Base-by-base conservation (phyloP, 345 rosid species). In the Euphorbia pulcherrima region DNA sequence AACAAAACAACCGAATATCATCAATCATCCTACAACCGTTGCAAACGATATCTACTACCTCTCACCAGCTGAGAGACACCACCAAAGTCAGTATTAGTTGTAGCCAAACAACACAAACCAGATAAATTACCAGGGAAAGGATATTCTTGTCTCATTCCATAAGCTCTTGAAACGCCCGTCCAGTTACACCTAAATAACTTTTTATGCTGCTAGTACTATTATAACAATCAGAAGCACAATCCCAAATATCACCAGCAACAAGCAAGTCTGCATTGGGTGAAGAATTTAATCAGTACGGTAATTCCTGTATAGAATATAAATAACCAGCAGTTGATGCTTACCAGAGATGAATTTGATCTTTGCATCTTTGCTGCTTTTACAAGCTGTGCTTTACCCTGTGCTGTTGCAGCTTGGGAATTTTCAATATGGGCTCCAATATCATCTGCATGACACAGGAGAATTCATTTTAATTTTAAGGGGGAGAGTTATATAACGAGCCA, bases 301-400 rank as follows among this genome's bases (percentile, higher is more conserved):
- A 68, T 58, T 6, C 12, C 1, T 33, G 23, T 21, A 60, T 18
- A 1, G 3, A 17, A 17, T 56, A 66, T 10, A 64, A 55, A 55
- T 58, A 21, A 4, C 28, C 10, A 39, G 37, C 29, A 61, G 30
- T 10, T 2, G 26, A 68, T 26, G 55, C 58, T 80, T 86, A 90
- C 97, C 94, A 90, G 83, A 46, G 98, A 90, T 21, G 98, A 89
- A 77, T 89, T 93, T 73, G 98, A 89, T 81, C 84, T 80, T 72
- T 93, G 96, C 35, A 90, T 82, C 72, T 85, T 90, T 39, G 96
- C 84, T 7, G 97, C 98, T 83, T 85, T 87, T 51, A 68, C 83
- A 23, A 93, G 98, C 27, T 90, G 94, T 18, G 86, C 76, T 80
- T 73, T 87, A 26, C 85, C 97, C 74, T 89, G 96, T 54, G 81